These are phyloP conservation scores for Erigeron canadensis DNA, from an alignment of 129 eudicot genomes.

Conservation along the genomic window DNA sequence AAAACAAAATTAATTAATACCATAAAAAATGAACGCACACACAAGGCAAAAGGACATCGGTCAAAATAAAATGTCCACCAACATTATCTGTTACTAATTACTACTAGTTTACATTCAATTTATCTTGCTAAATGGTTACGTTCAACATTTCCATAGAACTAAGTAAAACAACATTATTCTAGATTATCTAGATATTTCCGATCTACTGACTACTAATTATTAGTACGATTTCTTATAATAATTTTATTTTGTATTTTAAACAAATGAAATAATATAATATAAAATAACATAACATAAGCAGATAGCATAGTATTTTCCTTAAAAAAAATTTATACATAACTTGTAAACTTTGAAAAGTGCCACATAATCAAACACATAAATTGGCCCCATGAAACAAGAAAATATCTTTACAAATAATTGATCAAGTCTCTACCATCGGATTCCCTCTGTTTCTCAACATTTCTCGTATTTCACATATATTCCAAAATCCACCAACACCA, in stretches of 20 bases:
- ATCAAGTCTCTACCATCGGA: background rate
- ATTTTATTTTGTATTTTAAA: no score
- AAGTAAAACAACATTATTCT: no score
- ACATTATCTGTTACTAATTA: no score
- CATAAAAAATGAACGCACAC: background rate
- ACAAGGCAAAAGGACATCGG: background rate
- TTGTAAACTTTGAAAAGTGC: background rate
- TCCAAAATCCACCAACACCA: background rate
- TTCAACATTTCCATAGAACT: no score
- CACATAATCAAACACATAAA: background rate
- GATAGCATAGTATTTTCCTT: no score
- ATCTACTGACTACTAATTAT: no score
- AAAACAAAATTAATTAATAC: background rate
- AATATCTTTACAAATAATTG: slow-evolving; percentile 15
- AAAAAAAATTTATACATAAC: background rate
- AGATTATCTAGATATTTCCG: no score
- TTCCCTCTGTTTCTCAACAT: background rate
- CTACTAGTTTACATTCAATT: no score
- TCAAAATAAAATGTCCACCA: background rate
- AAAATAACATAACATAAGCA: no score
- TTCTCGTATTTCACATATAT: background rate
- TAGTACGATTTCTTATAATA: no score
- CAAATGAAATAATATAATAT: no score
- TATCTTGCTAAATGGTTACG: no score
- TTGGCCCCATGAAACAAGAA: background rate